These are phyloP conservation scores for Starmera caribaea DNA, from an alignment of 805 yeast genomes.

Conservation along the genomic window DNA sequence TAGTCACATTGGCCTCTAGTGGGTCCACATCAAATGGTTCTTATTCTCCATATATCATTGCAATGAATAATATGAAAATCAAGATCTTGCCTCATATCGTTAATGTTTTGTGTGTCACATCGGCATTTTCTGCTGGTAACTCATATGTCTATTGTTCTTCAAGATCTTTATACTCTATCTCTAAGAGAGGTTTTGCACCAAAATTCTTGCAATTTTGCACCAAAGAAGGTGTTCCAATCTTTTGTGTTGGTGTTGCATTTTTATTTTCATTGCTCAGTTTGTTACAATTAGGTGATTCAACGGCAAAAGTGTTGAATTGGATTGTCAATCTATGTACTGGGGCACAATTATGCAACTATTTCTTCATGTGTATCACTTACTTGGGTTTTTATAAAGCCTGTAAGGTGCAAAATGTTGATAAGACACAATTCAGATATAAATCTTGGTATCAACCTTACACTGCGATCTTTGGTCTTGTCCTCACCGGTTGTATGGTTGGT, in stretches of 20 bases:
- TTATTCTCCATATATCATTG: conserved; percentile 46
- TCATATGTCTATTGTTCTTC: conserved; percentile 46
- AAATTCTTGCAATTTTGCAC: conserved; percentile 45
- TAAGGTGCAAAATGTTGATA: conserved; percentile 37
- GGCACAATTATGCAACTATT: conserved; percentile 51
- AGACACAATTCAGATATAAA: conserved; percentile 32
- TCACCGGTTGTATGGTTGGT: conserved; percentile 41
- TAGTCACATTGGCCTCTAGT: conserved; percentile 33
- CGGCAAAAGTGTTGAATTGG: conserved; percentile 57
- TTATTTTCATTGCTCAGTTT: conserved; percentile 51
- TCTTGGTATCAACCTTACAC: conserved; percentile 55
- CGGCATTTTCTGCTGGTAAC: conserved; percentile 41
- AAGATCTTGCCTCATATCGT: conserved; percentile 37
- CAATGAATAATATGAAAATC: conserved; percentile 38
- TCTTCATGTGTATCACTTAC: conserved; percentile 48
- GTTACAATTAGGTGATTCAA: conserved; percentile 43
- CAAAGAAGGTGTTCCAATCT: conserved; percentile 57
- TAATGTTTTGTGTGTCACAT: conserved; percentile 40
- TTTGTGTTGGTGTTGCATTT: conserved; percentile 42
- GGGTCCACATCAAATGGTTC: conserved; percentile 30
- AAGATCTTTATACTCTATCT: conserved; percentile 42
- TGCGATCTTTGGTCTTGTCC: conserved; percentile 35
- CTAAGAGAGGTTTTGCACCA: conserved; percentile 51
- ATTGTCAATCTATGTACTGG: conserved; percentile 56
- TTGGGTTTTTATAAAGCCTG: conserved; percentile 55